Percentiles rank a stretch among this genome's conserved stretches.
phyloP scores from a whole-genome alignment of 345 rosid genomes.

The Acer saccharum region DNA sequence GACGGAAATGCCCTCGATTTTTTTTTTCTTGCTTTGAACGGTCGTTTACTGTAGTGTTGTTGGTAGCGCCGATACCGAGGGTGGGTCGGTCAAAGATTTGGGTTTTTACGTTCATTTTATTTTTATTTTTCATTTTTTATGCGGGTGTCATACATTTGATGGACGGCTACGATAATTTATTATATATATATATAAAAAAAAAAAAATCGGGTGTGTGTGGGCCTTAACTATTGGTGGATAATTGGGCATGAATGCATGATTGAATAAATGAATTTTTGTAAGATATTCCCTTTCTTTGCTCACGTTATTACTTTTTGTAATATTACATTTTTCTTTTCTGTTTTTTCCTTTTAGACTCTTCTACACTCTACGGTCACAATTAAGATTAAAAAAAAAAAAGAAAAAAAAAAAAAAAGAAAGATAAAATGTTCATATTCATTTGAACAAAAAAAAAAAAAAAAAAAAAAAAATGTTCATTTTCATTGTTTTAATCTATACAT shows the following conservation, averaged over 20 bases:
- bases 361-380: no score
- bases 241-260: neutral
- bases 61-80: neutral
- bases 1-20: constrained; percentile 19
- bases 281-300: neutral
- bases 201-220: neutral
- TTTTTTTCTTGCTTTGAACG: no score
- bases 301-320: no score
- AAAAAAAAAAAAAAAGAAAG: no score
- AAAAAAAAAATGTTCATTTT: no score
- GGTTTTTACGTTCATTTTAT: neutral
- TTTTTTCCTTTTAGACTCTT: neutral
- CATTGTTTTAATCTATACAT: no score
- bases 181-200: neutral
- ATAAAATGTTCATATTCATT: no score
- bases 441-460: no score
- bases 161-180: neutral
- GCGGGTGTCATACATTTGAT: neutral
- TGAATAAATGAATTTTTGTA: neutral
- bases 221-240: neutral
- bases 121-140: neutral
- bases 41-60: neutral
- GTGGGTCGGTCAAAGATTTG: neutral
- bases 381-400: no score
- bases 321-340: no score